Base-by-base conservation (phyloP, 2,329 filamentous ascomycete species). In the Aspergillus flavus region DNA sequence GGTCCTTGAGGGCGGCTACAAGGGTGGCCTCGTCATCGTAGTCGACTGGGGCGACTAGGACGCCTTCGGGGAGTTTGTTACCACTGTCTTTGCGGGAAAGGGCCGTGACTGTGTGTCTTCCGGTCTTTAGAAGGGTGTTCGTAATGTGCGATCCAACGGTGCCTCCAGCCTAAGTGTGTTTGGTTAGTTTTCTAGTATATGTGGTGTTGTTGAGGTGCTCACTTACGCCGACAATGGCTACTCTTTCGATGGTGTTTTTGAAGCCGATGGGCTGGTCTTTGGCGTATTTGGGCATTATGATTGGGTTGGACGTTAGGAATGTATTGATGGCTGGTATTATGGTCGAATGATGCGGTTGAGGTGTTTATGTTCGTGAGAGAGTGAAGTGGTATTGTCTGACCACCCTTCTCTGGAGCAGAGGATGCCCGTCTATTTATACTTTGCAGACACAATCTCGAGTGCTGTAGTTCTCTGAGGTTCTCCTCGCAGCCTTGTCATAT, bases 101-200 rank as follows among this genome's bases (percentile, higher is more conserved):
- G 21, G 83, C 85, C 0, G 84, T 87, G 34, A 87, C 75, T 14
- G 73, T 79, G 68, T 87, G 84, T 65, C 80, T 84, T 45, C 82
- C 82, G 1, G 78, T 79, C 14, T 79, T 69, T 4, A 86, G 71
- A 0, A 87, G 80, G 14, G 72, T 71, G 0, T 55, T 45, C 9
- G 66, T 62, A 23, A 79, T 68, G 52, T 68, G 61, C 1, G 64
- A 71, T 19, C 76, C 78, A 66, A 78, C 55, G 6, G 67, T 73
- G 2, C 78, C 78, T 55, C 73, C 74, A 6, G 76, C 78, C 78
- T 80, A 55, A 53, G 32, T 1, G 4, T 11, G 16, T 48, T 64
- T 57, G 50, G 14, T 72, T 64, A 71, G 61, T 57, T 1, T 45
- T 57, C 4, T 21, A 61, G 36, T 63, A 39, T 36, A 41, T 16